Evolutionary conservation across 2,329 filamentous ascomycete genomes (phyloP), one percentile per base, ranked within the genome.

Genomic region (Drechslerella dactyloides): DNA sequence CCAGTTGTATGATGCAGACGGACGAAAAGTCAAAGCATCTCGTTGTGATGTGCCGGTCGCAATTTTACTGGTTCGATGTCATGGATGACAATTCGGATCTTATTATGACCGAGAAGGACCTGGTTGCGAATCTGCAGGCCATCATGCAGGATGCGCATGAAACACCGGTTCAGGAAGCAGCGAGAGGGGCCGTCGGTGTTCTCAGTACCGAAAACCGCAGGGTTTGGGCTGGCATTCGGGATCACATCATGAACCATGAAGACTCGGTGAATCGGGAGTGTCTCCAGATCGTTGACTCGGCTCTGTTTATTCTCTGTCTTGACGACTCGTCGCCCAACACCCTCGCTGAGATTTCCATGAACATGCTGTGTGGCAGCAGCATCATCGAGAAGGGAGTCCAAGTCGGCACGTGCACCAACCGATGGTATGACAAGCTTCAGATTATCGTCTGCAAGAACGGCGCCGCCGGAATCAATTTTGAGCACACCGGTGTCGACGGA

Each of bases 371-470:
- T 77, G 94, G 94, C 50, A 96, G 92, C 0, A 96, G 89, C 76
- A 88, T 94, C 77, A 89, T 97, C 11, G 90, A 96, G 77, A 90
- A 89, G 78, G 94, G 94, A 2, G 90, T 99, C 1, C 94, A 99
- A 80, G 92, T 97, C 50, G 94, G 94, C 30, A 97, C 94, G 1
- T 99, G 94, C 81, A 97, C 93, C 13, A 99, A 99, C 80, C 85
- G 94, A 73, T 99, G 94, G 94, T 99, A 99, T 78, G 94, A 99
- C 81, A 99, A 99, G 82, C 84, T 99, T 53, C 94, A 99, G 79
- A 97, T 99, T 74, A 97, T 99, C 61, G 94, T 99, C 56, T 97
- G 94, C 84, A 96, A 96, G 82, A 99, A 97, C 80, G 94, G 94
- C 65, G 96, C 91, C 78, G 94, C 94, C 0, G 94, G 94, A 4